These are phyloP conservation scores for Diddensiella santjacobensis DNA, from an alignment of 805 yeast genomes.

Conservation along the genomic window DNA sequence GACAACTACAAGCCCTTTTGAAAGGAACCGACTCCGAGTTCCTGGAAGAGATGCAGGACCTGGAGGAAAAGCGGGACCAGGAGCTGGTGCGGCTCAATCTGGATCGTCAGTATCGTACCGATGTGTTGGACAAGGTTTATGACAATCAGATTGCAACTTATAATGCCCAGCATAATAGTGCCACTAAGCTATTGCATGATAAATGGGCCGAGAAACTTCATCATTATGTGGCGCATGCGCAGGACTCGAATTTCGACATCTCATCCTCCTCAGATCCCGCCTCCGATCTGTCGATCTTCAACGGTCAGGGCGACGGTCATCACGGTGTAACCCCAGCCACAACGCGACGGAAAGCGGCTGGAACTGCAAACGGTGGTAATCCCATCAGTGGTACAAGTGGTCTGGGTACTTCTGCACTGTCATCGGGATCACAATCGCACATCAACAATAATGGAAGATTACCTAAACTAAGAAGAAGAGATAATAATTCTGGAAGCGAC, in stretches of 20 bases:
- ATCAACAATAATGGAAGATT: background rate
- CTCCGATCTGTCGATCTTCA: background rate
- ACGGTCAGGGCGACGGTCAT: background rate
- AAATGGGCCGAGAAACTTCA: slow-evolving; percentile 16
- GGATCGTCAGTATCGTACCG: slow-evolving; percentile 12
- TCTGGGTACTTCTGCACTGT: background rate
- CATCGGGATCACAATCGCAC: background rate
- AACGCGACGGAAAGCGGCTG: background rate
- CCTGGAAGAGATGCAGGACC: slow-evolving; percentile 15
- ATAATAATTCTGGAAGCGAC: background rate
- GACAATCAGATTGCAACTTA: slow-evolving; percentile 14
- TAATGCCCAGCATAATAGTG: slow-evolving; percentile 8
- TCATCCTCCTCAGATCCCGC: slow-evolving; percentile 7
- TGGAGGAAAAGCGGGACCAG: slow-evolving; percentile 21
- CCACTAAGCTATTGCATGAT: slow-evolving; percentile 13
- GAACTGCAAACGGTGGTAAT: background rate
- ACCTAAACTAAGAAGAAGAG: slow-evolving; percentile 4
- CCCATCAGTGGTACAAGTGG: background rate
- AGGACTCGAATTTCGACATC: slow-evolving; percentile 3
- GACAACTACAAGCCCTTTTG: slow-evolving; percentile 11
- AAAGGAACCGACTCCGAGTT: slow-evolving; percentile 14
- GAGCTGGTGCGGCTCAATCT: slow-evolving; percentile 21
- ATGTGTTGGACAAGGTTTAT: slow-evolving; percentile 10
- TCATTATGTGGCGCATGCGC: slow-evolving; percentile 11
- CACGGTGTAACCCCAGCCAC: background rate